phyloP scores from a whole-genome alignment of 805 yeast species.

The Yamadazyma scolyti region DNA sequence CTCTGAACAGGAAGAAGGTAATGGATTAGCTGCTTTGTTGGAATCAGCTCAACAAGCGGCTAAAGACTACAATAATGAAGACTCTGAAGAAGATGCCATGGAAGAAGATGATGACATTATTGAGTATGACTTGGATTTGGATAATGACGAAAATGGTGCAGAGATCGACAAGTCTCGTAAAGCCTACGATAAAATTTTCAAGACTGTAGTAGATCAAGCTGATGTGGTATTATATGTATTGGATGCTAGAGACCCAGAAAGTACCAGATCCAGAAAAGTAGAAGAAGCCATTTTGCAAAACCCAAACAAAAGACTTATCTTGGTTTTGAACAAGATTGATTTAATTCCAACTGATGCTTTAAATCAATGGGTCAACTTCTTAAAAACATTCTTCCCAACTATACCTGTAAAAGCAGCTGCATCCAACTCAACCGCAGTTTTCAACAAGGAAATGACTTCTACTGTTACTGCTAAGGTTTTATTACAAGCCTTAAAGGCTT shows the following conservation, averaged over 20 bases:
- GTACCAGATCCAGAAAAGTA: conserved; percentile 86
- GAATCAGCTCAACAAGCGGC: conserved; percentile 92
- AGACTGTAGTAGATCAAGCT: conserved; percentile 85
- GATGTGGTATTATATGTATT: conserved; percentile 91
- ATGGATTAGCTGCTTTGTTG: conserved; percentile 76
- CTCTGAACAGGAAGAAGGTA: conserved; percentile 37
- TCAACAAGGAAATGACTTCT: conserved; percentile 70
- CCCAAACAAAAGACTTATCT: conserved; percentile 78
- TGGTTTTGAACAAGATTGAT: conserved; percentile 88
- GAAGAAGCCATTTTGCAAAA: conserved; percentile 84
- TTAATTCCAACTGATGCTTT: conserved; percentile 82
- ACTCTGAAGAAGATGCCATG: conserved; percentile 25
- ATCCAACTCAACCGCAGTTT: conserved; percentile 66
- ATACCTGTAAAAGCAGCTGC: conserved; percentile 82
- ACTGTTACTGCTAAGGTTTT: conserved; percentile 69
- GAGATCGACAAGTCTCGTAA: conserved; percentile 75
- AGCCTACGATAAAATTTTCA: conserved; percentile 91
- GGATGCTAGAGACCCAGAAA: conserved; percentile 97
- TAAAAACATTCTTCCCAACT: conserved; percentile 84
- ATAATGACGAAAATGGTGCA: conserved; percentile 28
- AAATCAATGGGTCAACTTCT: conserved; percentile 76
- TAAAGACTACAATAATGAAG: conserved; percentile 61
- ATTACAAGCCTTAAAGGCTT: conserved; percentile 78
- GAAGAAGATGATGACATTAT: conserved; percentile 35
- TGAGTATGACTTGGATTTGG: conserved; percentile 23